Percentiles rank a stretch among this genome's conserved stretches.
Evolutionary conservation across 768 basidiomycete genomes (phyloP).

Genomic region (Podaxis rugospora): DNA sequence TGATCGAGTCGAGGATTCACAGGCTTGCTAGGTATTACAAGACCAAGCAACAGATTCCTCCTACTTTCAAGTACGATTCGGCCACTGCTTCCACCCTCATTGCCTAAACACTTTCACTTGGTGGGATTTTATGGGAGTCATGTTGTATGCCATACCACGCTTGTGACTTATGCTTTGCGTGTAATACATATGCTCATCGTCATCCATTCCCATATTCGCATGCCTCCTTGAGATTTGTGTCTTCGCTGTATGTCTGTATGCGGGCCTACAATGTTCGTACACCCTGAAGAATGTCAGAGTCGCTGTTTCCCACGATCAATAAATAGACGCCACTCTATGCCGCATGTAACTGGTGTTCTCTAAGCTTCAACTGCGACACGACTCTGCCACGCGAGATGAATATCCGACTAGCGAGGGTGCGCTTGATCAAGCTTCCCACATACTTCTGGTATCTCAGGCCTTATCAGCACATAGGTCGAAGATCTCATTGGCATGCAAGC

Average conservation of each 20-base stretch:
- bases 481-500: slow-evolving; percentile 93
- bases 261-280: not conserved
- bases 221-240: not conserved
- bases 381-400: slow-evolving; percentile 32
- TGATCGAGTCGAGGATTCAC: slow-evolving; percentile 99
- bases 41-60: slow-evolving; percentile 95
- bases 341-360: not conserved
- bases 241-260: no score
- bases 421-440: slow-evolving; percentile 14
- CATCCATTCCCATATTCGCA: not conserved
- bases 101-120: slow-evolving; percentile 42
- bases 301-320: not conserved
- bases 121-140: not conserved
- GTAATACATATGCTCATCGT: not conserved
- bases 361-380: not conserved
- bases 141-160: not conserved
- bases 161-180: not conserved
- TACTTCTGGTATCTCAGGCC: slow-evolving; percentile 14
- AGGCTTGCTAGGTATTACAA: slow-evolving; percentile 97
- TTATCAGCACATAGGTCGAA: slow-evolving; percentile 53
- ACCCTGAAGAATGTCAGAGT: not conserved
- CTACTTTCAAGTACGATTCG: slow-evolving; percentile 98
- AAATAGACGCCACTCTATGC: not conserved
- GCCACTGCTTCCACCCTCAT: slow-evolving; percentile 91
- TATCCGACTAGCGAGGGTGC: slow-evolving; percentile 43